These are phyloP conservation scores for Apiospora malaysiana DNA, from an alignment of 2,329 filamentous ascomycete genomes.

Conservation along the genomic window DNA sequence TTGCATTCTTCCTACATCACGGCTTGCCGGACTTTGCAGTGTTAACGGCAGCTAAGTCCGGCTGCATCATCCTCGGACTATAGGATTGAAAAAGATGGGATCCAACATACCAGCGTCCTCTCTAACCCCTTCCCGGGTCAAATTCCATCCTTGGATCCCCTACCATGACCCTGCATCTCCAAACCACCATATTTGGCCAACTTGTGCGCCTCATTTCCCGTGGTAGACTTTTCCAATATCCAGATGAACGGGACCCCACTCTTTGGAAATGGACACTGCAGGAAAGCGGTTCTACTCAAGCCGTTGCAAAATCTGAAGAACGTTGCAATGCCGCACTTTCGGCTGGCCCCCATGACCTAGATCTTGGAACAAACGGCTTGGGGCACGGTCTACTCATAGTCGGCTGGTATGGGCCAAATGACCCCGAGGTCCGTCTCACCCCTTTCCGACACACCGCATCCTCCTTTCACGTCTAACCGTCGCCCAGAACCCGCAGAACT, in stretches of 20 bases:
- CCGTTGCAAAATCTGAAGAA: constrained; percentile 54
- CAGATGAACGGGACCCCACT: constrained; percentile 52
- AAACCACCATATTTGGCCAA: constrained; percentile 49
- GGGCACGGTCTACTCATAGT: constrained; percentile 54
- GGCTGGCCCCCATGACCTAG: constrained; percentile 25
- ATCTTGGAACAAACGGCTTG: constrained; percentile 47
- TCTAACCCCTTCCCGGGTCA: background rate
- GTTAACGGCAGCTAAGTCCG: background rate
- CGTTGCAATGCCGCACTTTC: constrained; percentile 49
- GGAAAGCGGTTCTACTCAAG: background rate
- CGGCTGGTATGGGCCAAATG: constrained; percentile 55
- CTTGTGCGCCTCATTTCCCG: constrained; percentile 45
- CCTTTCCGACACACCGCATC: background rate
- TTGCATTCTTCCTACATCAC: background rate
- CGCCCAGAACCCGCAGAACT: constrained; percentile 43
- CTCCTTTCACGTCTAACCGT: constrained; percentile 8
- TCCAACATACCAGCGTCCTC: background rate
- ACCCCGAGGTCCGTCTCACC: constrained; percentile 43
- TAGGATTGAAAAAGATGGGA: background rate
- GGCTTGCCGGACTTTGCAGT: background rate
- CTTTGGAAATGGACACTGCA: constrained; percentile 53
- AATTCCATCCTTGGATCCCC: background rate
- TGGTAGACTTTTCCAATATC: constrained; percentile 46
- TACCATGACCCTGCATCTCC: constrained; percentile 38
- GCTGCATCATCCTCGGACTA: background rate